These are phyloP conservation scores for Penicillium sp. DNA, from an alignment of 2,329 filamentous ascomycete genomes.

Conservation along the genomic window DNA sequence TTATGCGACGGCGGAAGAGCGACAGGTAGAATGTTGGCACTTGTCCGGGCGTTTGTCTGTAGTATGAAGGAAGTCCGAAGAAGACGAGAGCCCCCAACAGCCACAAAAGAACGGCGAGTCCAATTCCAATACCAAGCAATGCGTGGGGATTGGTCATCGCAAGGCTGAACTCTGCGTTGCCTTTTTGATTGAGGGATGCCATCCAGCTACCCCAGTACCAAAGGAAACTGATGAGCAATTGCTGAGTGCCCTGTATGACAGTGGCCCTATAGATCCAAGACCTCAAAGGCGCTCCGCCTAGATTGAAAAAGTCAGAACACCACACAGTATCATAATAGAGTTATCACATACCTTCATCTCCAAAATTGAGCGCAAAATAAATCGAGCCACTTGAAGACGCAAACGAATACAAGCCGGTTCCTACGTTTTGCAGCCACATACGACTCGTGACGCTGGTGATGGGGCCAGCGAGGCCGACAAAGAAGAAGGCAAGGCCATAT, in stretches of 20 bases:
- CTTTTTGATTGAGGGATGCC: slow-evolving; percentile 43
- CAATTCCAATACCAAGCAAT: slow-evolving; percentile 57
- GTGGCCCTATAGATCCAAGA: slow-evolving; percentile 67
- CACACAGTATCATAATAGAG: background rate
- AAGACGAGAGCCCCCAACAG: slow-evolving; percentile 56
- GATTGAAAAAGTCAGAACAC: slow-evolving; percentile 25
- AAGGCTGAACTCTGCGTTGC: slow-evolving; percentile 38
- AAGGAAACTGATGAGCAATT: slow-evolving; percentile 63
- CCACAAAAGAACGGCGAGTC: slow-evolving; percentile 60
- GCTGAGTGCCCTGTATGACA: slow-evolving; percentile 67
- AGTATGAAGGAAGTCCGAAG: slow-evolving; percentile 62
- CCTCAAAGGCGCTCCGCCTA: slow-evolving; percentile 61
- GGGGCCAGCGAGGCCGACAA: slow-evolving; percentile 46
- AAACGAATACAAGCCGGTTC: slow-evolving; percentile 61
- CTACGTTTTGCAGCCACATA: slow-evolving; percentile 50
- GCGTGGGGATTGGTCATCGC: slow-evolving; percentile 44
- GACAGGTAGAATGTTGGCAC: slow-evolving; percentile 60
- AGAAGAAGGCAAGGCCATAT: slow-evolving; percentile 54
- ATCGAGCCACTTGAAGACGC: slow-evolving; percentile 64
- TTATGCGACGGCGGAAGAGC: slow-evolving; percentile 56
- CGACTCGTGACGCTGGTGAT: background rate
- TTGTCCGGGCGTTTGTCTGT: slow-evolving; percentile 58
- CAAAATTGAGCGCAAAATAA: slow-evolving; percentile 68
- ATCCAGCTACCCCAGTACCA: slow-evolving; percentile 62
- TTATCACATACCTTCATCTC: slow-evolving; percentile 53